Base-by-base conservation (phyloP, 495 filamentous ascomycete genomes). In the Daldinia loculata region DNA sequence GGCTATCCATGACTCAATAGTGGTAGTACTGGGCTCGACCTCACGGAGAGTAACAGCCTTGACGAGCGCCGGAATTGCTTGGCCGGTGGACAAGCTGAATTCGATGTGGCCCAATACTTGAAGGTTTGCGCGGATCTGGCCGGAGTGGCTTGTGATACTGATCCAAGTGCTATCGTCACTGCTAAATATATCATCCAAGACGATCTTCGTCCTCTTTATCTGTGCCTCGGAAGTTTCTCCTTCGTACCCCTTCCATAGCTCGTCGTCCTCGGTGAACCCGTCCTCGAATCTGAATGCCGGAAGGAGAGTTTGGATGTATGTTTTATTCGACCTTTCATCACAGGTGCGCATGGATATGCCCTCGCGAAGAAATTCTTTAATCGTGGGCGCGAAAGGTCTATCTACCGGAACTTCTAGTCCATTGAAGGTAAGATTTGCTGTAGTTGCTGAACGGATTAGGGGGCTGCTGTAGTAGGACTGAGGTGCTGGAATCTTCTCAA, bases 331-430 rank as follows among this genome's bases (percentile, higher is more conserved):
- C 4, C 92, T 83, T 36, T 87, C 84, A 77, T 95, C 91, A 72
- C 91, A 95, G 14, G 92, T 92, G 74, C 93, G 91, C 52, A 91
- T 86, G 61, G 87, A 87, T 58, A 94, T 89, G 0, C 83, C 84
- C 70, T 95, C 92, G 60, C 92, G 87, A 70, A 94, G 78, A 48
- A 86, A 77, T 74, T 93, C 91, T 71, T 90, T 91, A 63, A 94
- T 80, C 0, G 80, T 80, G 0, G 91, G 91, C 2, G 79, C 79
- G 75, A 92, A 93, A 6, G 88, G 79, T 29, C 76, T 69, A 17
- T 70, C 66, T 12, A 65, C 52, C 0, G 89, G 89, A 0, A 91
- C 76, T 8, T 76, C 45, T 4, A 93, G 83, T 76, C 89, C 32
- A 34, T 34, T 34, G 1, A 34, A 34, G 32, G 32, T 34, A 34